phyloP scores from a whole-genome alignment of 1,284 basidiomycete genomes.

The Apiotrichum mycotoxinovorans region DNA sequence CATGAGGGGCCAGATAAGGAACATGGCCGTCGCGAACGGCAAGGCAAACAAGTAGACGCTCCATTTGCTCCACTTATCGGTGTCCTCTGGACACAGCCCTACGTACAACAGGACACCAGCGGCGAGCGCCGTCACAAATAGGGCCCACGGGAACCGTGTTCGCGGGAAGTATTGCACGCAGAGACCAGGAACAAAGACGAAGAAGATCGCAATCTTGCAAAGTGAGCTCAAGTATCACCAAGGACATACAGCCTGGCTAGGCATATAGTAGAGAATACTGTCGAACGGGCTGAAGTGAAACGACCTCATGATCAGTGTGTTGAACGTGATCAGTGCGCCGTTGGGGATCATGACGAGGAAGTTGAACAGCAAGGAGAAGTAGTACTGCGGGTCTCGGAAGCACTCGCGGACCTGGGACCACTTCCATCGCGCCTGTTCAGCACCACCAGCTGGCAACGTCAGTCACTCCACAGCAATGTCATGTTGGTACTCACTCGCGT shows the following conservation, averaged over 20 bases:
- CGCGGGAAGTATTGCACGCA: slow-evolving; percentile 15
- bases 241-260: neutral
- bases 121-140: neutral
- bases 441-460: slow-evolving; percentile 11
- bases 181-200: slow-evolving; percentile 11
- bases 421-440: slow-evolving; percentile 22
- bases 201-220: slow-evolving; percentile 1
- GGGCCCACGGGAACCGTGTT: slow-evolving; percentile 21
- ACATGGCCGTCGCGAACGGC: slow-evolving; percentile 15
- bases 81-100: slow-evolving; percentile 6
- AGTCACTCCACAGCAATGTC: neutral
- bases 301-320: slow-evolving; percentile 17
- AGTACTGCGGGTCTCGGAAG: slow-evolving; percentile 27
- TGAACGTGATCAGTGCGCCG: slow-evolving; percentile 28
- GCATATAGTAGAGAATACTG: slow-evolving; percentile 10
- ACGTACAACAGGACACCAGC: slow-evolving; percentile 4
- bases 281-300: slow-evolving; percentile 19
- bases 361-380: slow-evolving; percentile 20
- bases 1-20: slow-evolving; percentile 22
- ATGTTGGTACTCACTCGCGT: slow-evolving; percentile 9
- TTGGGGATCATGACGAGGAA: slow-evolving; percentile 27
- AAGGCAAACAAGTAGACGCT: slow-evolving; percentile 3
- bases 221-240: too few relatives aligned
- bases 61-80: slow-evolving; percentile 12
- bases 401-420: slow-evolving; percentile 24